phyloP scores from a whole-genome alignment of 371 early-diverging fungal genomes.

The Saksenaea vasiformis region DNA sequence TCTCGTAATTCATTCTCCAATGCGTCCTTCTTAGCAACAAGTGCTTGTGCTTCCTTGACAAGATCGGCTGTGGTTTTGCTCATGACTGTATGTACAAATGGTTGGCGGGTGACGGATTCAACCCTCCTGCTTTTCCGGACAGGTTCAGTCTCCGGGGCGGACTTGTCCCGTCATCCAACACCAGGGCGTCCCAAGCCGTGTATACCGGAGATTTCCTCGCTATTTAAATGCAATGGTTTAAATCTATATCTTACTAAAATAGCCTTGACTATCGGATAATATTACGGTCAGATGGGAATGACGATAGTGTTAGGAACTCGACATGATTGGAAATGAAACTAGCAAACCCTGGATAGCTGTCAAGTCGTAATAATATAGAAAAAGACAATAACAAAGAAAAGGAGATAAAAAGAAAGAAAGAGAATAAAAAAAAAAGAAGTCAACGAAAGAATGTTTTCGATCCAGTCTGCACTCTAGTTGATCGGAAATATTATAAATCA shows the following conservation, averaged over 20 bases:
- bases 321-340: slow-evolving; percentile 5
- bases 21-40: slow-evolving; percentile 62
- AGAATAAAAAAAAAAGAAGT: neutral
- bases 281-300: neutral
- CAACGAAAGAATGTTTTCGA: slow-evolving; percentile 11
- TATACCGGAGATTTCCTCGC: neutral
- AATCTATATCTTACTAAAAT: neutral
- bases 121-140: neutral
- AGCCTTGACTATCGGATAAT: neutral
- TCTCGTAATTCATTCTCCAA: slow-evolving; percentile 63
- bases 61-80: slow-evolving; percentile 24
- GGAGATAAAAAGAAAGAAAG: neutral
- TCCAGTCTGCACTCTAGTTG: slow-evolving; percentile 17
- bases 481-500: slow-evolving; percentile 23
- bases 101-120: slow-evolving; percentile 20
- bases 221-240: neutral
- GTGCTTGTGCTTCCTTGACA: slow-evolving; percentile 56
- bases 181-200: slow-evolving; percentile 29
- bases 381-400: slow-evolving; percentile 2
- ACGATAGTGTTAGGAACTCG: neutral
- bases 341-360: neutral
- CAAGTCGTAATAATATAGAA: slow-evolving; percentile 23
- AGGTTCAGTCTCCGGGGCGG: neutral
- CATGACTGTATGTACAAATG: slow-evolving; percentile 22
- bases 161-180: slow-evolving; percentile 21